Conservation (phyloP, 1,284 basidiomycete genomes). For the Pholiota adiposa region DNA sequence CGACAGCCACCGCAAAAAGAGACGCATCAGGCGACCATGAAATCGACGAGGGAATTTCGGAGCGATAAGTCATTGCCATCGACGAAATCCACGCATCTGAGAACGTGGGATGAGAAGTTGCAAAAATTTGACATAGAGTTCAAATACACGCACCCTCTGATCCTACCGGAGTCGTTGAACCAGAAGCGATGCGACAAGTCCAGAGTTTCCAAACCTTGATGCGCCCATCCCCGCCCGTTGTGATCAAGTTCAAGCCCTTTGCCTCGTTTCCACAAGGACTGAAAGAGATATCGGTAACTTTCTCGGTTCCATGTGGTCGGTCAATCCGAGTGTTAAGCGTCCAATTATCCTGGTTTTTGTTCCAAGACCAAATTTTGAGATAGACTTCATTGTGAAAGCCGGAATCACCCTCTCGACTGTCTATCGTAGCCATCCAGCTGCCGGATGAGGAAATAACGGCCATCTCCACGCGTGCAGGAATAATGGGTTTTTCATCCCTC, state of each 20-base stretch:
- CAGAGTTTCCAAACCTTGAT: conserved; percentile 77
- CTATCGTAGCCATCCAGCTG: conserved; percentile 95
- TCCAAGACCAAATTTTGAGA: conserved; percentile 94
- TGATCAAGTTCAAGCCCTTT: conserved; percentile 52
- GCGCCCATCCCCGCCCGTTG: conserved; percentile 69
- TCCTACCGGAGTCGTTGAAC: conserved; percentile 9
- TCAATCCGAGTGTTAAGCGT: conserved; percentile 90
- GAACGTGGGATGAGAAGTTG: conserved; percentile 11
- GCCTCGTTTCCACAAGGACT: conserved; percentile 42
- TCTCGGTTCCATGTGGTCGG: conserved; percentile 77
- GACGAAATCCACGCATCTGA: conserved; percentile 81
- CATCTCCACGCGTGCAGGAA: conserved; percentile 78
- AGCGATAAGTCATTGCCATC: conserved; percentile 72
- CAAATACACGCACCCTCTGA: conserved; percentile 48
- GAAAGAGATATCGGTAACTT: conserved; percentile 76
- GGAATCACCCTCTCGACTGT: conserved; percentile 73
- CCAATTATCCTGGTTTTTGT: conserved; percentile 61
- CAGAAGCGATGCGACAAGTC: conserved; percentile 27
- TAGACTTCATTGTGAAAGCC: conserved; percentile 71
- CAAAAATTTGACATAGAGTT: conserved; percentile 3
- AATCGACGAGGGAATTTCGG: conserved; percentile 65
- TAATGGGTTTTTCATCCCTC: conserved; percentile 79
- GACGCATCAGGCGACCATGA: conserved; percentile 90
- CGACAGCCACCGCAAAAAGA: conserved; percentile 79
- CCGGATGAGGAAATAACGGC: conserved; percentile 70